Conservation (phyloP, 768 basidiomycete genomes). For the Tricholoma matsutake region DNA sequence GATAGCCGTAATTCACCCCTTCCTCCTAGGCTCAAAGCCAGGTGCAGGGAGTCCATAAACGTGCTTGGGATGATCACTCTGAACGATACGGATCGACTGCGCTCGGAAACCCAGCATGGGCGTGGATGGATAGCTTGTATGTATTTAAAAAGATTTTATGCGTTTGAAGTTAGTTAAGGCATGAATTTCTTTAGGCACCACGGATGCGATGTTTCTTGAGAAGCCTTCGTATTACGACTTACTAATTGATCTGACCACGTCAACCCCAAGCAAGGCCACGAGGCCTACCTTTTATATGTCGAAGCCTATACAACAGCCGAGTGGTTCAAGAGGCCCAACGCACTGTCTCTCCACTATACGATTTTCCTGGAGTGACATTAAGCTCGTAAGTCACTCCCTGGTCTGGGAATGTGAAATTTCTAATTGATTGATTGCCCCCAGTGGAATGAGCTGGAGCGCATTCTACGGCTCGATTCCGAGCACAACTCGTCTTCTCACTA, state of each 20-base stretch:
- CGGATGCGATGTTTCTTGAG: slow-evolving; percentile 82
- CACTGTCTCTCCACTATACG: slow-evolving; percentile 60
- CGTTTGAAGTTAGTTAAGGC: slow-evolving; percentile 1
- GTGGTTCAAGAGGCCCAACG: slow-evolving; percentile 36
- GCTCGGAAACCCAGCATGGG: slow-evolving; percentile 53
- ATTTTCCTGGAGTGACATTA: slow-evolving; percentile 84
- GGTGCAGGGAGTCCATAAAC: slow-evolving; percentile 51
- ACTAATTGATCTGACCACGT: slow-evolving; percentile 74
- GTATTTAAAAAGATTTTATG: slow-evolving; percentile 19
- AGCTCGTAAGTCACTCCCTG: slow-evolving; percentile 45
- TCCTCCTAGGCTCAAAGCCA: slow-evolving; percentile 28
- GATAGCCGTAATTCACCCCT: slow-evolving; percentile 4
- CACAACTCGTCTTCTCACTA: slow-evolving; percentile 20
- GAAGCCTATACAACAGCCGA: slow-evolving; percentile 38
- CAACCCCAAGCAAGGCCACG: slow-evolving; percentile 54
- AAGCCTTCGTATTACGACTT: slow-evolving; percentile 79
- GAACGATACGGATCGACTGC: slow-evolving; percentile 62
- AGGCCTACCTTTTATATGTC: slow-evolving; percentile 68
- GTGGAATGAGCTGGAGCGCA: slow-evolving; percentile 79
- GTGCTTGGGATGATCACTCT: slow-evolving; percentile 82
- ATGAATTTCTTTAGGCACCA: slow-evolving; percentile 49
- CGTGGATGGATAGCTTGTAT: slow-evolving; percentile 82
- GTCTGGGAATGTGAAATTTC: neutral
- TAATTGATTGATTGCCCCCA: slow-evolving; percentile 20
- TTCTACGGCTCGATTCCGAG: slow-evolving; percentile 54